Percentiles rank a stretch among this genome's conserved stretches.
phyloP scores from a whole-genome alignment of 148 eudicot species.

The Linanthus parryae region DNA sequence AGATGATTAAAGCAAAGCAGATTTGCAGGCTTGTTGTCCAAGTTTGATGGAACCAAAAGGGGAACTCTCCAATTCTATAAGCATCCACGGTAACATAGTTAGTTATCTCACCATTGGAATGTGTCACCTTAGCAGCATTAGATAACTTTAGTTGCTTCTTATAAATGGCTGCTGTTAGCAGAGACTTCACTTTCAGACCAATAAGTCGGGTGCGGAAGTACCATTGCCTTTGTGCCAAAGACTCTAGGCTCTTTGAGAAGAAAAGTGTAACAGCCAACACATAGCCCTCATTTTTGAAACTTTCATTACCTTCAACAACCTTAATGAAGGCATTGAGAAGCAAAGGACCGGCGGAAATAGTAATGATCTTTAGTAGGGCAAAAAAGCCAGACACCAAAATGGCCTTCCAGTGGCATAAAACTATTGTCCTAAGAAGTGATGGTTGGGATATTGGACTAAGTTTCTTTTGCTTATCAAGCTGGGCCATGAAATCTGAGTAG shows the following conservation, averaged over 20 bases:
- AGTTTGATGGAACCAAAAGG: slow-evolving; percentile 76
- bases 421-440: slow-evolving; percentile 55
- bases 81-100: slow-evolving; percentile 85
- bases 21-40: slow-evolving; percentile 83
- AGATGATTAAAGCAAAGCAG: slow-evolving; percentile 53
- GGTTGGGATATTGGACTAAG: slow-evolving; percentile 31
- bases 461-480: slow-evolving; percentile 32
- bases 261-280: slow-evolving; percentile 58
- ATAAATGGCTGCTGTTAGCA: slow-evolving; percentile 74
- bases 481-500: slow-evolving; percentile 37
- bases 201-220: slow-evolving; percentile 53
- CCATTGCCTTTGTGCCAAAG: slow-evolving; percentile 81
- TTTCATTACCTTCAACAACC: slow-evolving; percentile 70
- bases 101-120: slow-evolving; percentile 80
- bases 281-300: slow-evolving; percentile 58
- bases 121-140: slow-evolving; percentile 58
- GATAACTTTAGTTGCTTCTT: slow-evolving; percentile 67
- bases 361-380: slow-evolving; percentile 58
- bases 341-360: slow-evolving; percentile 73
- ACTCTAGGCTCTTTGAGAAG: slow-evolving; percentile 51
- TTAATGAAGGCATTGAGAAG: slow-evolving; percentile 75
- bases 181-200: slow-evolving; percentile 66
- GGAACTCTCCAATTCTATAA: slow-evolving; percentile 81
- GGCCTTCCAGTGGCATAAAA: slow-evolving; percentile 59
- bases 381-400: slow-evolving; percentile 72